These are phyloP conservation scores for Tetrahymena thermophila DNA, from an alignment of 73 alveolate genomes.

Conservation along the genomic window DNA sequence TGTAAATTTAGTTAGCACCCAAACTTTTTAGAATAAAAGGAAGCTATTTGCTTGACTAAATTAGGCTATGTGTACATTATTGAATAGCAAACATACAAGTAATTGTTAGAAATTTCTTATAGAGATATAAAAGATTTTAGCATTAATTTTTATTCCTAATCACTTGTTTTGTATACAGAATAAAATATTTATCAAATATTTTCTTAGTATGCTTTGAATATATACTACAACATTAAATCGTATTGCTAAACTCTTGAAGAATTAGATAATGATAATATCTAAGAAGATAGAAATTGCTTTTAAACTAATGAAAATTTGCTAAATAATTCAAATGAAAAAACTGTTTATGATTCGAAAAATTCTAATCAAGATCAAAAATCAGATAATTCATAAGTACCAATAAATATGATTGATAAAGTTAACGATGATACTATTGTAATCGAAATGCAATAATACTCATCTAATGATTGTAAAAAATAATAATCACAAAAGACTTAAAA, in stretches of 20 bases:
- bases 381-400: background rate
- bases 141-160: background rate
- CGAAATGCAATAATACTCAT: background rate
- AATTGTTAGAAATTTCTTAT: background rate
- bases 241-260: background rate
- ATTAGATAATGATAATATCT: background rate
- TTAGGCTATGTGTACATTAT: background rate
- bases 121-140: background rate
- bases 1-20: background rate
- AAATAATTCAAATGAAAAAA: background rate
- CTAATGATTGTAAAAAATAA: too few relatives aligned
- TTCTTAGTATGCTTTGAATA: background rate
- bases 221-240: background rate
- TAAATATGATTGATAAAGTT: background rate
- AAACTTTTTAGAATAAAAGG: background rate
- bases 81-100: background rate
- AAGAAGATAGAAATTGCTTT: background rate
- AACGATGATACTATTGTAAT: background rate
- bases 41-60: background rate
- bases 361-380: background rate
- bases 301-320: background rate
- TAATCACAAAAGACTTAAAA: too few relatives aligned
- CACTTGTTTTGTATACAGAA: background rate
- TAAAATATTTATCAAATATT: background rate
- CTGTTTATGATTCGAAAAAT: background rate